Base-by-base conservation (phyloP, 352 stramenopile species). In the Aphanomyces euteiches region DNA sequence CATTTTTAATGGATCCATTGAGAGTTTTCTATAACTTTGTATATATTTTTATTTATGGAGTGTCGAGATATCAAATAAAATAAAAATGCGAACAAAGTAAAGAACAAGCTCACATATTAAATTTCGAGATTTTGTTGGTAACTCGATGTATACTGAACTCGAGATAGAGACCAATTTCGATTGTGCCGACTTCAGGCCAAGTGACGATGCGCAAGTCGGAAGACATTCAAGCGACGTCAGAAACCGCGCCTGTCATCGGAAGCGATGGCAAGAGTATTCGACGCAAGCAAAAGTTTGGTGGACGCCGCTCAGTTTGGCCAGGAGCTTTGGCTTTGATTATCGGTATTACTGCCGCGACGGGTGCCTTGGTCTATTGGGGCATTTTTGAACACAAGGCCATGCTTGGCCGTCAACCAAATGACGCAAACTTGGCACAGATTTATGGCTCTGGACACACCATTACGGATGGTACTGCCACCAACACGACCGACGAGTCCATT, bases 361-460 rank as follows among this genome's bases (percentile, higher is more conserved):
- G 79, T 6, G 86, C 82, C 0, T 69, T 94, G n/a, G 80, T 81
- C 21, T 92, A 92, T 69, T 94, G 89, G 64, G 86, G 86, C 17
- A 83, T 90, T 40, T 69, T 90, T 69, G 73, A 80, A 34, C 82
- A 92, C 48, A 47, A 85, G 39, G 53, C 85, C 54, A 82, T 92
- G 68, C 85, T 86, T 40, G 75, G 77, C 37, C 73, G 70, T 3
- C 72, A 78, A 48, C 76, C 82, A 54, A 88, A 69, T 21, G 84
- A 85, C 60, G 73, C 82, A 17, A 82, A 81, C 13, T 74, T 88
- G 36, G 69, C 73, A 4, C 74, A 87, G 21, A 75, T 53, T 43
- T 95, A 80, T 64, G 78, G 75, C 21, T 83, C 79, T 53, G 87
- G 87, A 61, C 85, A 77, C 39, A 73, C 83, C 50, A 93, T 95